phyloP scores from a whole-genome alignment of 129 eudicot genomes.

The Ambrosia artemisiifolia region DNA sequence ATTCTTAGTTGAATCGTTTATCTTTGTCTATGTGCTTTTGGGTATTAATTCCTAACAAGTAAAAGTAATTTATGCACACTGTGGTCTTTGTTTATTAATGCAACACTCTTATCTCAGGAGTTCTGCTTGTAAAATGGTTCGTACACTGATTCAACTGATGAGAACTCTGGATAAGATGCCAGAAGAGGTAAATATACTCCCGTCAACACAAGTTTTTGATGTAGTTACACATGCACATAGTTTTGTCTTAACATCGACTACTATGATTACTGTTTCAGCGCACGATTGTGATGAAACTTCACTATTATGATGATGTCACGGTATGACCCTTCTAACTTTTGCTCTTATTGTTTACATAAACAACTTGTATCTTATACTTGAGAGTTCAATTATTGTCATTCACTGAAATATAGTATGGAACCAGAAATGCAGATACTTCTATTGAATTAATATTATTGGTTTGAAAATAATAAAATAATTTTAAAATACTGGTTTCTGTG shows the following conservation, averaged over 20 bases:
- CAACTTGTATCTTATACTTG: slow-evolving; percentile 5
- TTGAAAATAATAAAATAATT: slow-evolving; percentile 14
- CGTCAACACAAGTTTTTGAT: background rate
- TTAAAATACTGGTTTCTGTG: slow-evolving; percentile 9
- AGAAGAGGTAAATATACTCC: slow-evolving; percentile 61
- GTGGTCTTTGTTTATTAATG: background rate
- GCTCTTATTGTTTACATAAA: slow-evolving; percentile 12
- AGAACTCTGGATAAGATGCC: slow-evolving; percentile 99
- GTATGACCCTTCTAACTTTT: slow-evolving; percentile 42
- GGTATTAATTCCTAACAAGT: background rate
- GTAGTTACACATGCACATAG: background rate
- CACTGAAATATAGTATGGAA: background rate
- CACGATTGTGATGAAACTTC: slow-evolving; percentile 93
- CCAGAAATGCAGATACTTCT: slow-evolving; percentile 4
- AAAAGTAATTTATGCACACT: background rate
- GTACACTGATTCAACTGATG: slow-evolving; percentile 89
- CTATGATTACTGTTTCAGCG: slow-evolving; percentile 57
- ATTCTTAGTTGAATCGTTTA: slow-evolving; percentile 16
- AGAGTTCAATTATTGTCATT: background rate
- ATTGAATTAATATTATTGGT: slow-evolving; percentile 3
- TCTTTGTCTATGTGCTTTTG: slow-evolving; percentile 3
- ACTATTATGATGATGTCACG: slow-evolving; percentile 94
- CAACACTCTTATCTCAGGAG: slow-evolving; percentile 50
- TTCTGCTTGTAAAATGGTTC: slow-evolving; percentile 97
- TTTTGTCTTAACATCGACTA: slow-evolving; percentile 4